Conservation (phyloP, 768 basidiomycete species). For the Lepiota subincarnata region DNA sequence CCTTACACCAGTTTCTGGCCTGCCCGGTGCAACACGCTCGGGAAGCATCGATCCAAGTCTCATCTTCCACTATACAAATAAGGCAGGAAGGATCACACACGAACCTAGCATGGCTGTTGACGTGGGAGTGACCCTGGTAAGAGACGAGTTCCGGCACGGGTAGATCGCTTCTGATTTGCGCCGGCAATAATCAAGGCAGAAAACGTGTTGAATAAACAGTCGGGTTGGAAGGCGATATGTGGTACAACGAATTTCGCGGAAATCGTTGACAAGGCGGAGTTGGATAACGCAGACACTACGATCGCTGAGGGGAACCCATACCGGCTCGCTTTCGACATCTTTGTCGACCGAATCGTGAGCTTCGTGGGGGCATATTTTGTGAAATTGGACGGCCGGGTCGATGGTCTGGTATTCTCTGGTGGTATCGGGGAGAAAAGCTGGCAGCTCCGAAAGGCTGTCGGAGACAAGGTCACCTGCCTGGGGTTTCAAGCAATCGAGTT, state of each 20-base stretch:
- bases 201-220: constrained; percentile 68
- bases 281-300: constrained; percentile 20
- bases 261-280: constrained; percentile 47
- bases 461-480: constrained; percentile 49
- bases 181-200: constrained; percentile 41
- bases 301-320: constrained; percentile 26
- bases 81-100: constrained; percentile 50
- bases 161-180: too few species aligned
- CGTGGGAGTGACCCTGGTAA: constrained; percentile 51
- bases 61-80: constrained; percentile 78
- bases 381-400: constrained; percentile 62
- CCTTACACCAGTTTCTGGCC: constrained; percentile 81
- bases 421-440: constrained; percentile 80
- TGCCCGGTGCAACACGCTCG: constrained; percentile 85
- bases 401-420: constrained; percentile 82
- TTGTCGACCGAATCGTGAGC: constrained; percentile 71
- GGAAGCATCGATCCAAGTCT: constrained; percentile 83
- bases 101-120: constrained; percentile 40
- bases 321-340: constrained; percentile 71
- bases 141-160: not conserved
- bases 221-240: constrained; percentile 74
- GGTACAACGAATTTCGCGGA: constrained; percentile 81
- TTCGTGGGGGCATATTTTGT: constrained; percentile 74
- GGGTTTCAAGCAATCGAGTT: constrained; percentile 54
- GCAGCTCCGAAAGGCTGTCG: constrained; percentile 57